Percentiles rank a stretch among this genome's conserved stretches.
Conservation (phyloP, 2,329 filamentous ascomycete species). For the Botrytis byssoidea region DNA sequence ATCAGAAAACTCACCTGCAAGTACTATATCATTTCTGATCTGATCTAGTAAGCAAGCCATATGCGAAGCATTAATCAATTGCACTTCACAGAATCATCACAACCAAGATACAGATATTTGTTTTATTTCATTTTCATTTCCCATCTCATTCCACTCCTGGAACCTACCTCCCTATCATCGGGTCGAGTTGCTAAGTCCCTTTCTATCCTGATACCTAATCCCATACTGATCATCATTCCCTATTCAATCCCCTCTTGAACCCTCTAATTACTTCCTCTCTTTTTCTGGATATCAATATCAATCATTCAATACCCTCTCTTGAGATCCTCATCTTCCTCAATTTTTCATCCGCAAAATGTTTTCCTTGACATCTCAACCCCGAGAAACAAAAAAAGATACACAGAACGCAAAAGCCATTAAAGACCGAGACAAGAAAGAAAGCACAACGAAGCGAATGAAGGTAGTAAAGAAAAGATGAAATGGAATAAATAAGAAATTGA, state of each 20-base stretch:
- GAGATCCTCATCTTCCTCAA: background rate
- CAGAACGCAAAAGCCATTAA: background rate
- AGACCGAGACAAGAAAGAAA: constrained; percentile 1
- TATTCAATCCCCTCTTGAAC: background rate
- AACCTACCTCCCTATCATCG: background rate
- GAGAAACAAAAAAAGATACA: constrained; percentile 4
- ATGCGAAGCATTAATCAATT: background rate
- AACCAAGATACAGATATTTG: background rate
- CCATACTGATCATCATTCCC: background rate
- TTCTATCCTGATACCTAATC: background rate
- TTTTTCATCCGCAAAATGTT: background rate
- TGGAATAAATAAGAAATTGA: constrained; percentile 5
- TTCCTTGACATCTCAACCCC: background rate
- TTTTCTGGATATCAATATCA: background rate
- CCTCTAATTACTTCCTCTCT: constrained; percentile 5
- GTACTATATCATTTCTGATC: background rate
- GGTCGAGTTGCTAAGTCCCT: background rate
- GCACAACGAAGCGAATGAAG: constrained; percentile 19
- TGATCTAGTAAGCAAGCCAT: background rate
- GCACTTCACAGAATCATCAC: background rate
- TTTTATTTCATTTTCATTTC: background rate
- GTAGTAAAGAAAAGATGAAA: constrained; percentile 1
- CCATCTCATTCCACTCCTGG: background rate
- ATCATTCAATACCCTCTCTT: background rate
- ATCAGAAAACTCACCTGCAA: background rate